These are phyloP conservation scores for Suillus discolor DNA, from an alignment of 768 basidiomycete genomes.

Conservation along the genomic window DNA sequence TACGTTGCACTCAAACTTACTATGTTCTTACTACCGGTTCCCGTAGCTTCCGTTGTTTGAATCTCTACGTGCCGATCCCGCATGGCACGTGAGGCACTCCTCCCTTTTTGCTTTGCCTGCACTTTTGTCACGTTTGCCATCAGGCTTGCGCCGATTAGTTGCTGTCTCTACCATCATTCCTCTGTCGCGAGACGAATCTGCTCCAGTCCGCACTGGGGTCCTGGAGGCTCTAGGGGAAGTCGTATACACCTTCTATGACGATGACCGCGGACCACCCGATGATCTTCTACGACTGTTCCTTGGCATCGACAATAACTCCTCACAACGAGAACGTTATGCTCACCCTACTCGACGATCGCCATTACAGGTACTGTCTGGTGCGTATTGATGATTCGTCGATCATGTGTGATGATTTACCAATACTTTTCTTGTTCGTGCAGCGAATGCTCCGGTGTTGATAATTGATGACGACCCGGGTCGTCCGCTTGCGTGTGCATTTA, in stretches of 20 bases:
- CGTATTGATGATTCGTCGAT: not conserved
- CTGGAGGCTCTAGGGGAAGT: constrained; percentile 91
- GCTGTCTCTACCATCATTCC: constrained; percentile 66
- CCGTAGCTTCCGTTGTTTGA: constrained; percentile 81
- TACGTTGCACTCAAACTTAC: constrained; percentile 12
- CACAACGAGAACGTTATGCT: constrained; percentile 42
- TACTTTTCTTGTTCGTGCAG: constrained; percentile 15
- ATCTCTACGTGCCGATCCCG: constrained; percentile 62
- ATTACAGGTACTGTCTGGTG: constrained; percentile 21
- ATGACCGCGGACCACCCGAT: constrained; percentile 63
- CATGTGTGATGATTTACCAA: constrained; percentile 12
- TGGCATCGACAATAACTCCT: constrained; percentile 51
- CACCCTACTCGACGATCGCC: constrained; percentile 15
- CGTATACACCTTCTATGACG: constrained; percentile 76
- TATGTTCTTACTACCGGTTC: constrained; percentile 12
- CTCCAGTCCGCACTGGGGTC: constrained; percentile 74
- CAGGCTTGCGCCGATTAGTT: constrained; percentile 56
- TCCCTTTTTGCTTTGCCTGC: constrained; percentile 85
- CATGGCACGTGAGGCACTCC: constrained; percentile 87
- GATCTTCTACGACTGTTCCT: constrained; percentile 80
- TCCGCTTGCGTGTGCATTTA: constrained; percentile 81
- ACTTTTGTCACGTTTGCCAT: constrained; percentile 66
- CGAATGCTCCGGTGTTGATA: constrained; percentile 36
- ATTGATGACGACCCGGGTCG: constrained; percentile 70
- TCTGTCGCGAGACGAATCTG: constrained; percentile 63